phyloP scores from a whole-genome alignment of 192 early-diverging fungal species.

The Coemansia sp. region DNA sequence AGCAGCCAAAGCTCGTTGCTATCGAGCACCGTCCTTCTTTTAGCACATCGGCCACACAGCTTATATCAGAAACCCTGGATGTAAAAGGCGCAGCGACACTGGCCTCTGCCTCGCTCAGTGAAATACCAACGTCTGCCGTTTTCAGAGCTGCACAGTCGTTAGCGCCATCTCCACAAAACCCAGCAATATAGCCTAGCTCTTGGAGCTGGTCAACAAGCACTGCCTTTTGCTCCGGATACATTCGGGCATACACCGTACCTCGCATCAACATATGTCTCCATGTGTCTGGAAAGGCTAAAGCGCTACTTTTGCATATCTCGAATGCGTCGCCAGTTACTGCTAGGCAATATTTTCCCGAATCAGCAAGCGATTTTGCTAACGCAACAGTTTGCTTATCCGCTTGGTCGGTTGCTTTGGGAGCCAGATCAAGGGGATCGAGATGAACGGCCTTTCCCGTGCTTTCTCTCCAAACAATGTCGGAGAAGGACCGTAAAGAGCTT shows the following conservation, averaged over 20 bases:
- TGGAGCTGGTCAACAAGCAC: slow-evolving; percentile 83
- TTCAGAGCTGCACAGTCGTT: slow-evolving; percentile 97
- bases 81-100: slow-evolving; percentile 99
- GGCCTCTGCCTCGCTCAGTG: slow-evolving; percentile 95
- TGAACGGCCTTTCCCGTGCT: slow-evolving; percentile 49
- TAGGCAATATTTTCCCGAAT: slow-evolving; percentile 63
- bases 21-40: slow-evolving; percentile 95
- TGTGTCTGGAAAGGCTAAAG: slow-evolving; percentile 50
- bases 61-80: slow-evolving; percentile 75
- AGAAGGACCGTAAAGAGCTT: not conserved
- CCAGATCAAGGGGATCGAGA: slow-evolving; percentile 56
- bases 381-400: not conserved
- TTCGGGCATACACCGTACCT: slow-evolving; percentile 88
- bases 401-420: slow-evolving; percentile 14
- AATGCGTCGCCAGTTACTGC: slow-evolving; percentile 95
- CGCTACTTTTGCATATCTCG: slow-evolving; percentile 58
- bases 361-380: slow-evolving; percentile 26
- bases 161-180: slow-evolving; percentile 98
- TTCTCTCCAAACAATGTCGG: slow-evolving; percentile 50
- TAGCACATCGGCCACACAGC: slow-evolving; percentile 81
- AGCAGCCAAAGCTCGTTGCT: slow-evolving; percentile 94
- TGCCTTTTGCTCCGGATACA: slow-evolving; percentile 98
- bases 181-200: slow-evolving; percentile 82
- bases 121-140: slow-evolving; percentile 92
- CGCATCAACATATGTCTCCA: slow-evolving; percentile 79